phyloP scores from a whole-genome alignment of 331 rosid genomes.

The Cucumis variabilis region DNA sequence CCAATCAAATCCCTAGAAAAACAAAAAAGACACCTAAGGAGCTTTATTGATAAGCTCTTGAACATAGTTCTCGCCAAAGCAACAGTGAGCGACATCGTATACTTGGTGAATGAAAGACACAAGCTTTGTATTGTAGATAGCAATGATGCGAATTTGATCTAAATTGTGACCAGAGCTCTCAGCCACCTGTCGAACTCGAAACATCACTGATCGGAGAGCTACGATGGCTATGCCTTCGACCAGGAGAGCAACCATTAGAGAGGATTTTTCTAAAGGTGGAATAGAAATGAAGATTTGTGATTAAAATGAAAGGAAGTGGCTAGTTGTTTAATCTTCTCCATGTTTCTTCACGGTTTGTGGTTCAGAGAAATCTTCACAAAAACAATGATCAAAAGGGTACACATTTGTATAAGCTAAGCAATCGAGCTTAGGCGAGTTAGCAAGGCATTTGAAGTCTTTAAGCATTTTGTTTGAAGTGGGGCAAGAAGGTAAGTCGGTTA shows the following conservation, averaged over 20 bases:
- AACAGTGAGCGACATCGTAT: conserved; percentile 72
- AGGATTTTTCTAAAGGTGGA: not conserved
- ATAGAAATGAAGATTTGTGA: not conserved
- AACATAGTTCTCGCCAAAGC: conserved; percentile 85
- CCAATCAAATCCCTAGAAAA: not conserved
- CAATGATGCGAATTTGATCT: conserved; percentile 65
- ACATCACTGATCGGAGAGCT: conserved; percentile 74
- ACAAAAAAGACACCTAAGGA: conserved; percentile 60
- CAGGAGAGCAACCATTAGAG: conserved; percentile 66
- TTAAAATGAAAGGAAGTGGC: not conserved
- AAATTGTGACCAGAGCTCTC: conserved; percentile 57
- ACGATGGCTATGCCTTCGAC: too few species aligned
- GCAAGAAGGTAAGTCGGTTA: too few species aligned
- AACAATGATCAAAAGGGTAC: too few species aligned
- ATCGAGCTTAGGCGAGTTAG: too few species aligned
- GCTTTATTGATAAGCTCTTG: conserved; percentile 86
- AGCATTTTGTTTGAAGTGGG: too few species aligned
- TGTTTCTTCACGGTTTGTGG: not conserved
- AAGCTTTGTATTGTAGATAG: conserved; percentile 86
- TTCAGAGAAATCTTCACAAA: not conserved
- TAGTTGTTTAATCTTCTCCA: not conserved
- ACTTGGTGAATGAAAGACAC: conserved; percentile 74
- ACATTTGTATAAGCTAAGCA: too few species aligned
- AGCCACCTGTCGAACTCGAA: conserved; percentile 74
- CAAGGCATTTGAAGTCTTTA: too few species aligned